Evolutionary conservation across 495 filamentous ascomycete species (phyloP), one percentile per base, ranked within the genome.

Genomic region (Penicillium odoratum): DNA sequence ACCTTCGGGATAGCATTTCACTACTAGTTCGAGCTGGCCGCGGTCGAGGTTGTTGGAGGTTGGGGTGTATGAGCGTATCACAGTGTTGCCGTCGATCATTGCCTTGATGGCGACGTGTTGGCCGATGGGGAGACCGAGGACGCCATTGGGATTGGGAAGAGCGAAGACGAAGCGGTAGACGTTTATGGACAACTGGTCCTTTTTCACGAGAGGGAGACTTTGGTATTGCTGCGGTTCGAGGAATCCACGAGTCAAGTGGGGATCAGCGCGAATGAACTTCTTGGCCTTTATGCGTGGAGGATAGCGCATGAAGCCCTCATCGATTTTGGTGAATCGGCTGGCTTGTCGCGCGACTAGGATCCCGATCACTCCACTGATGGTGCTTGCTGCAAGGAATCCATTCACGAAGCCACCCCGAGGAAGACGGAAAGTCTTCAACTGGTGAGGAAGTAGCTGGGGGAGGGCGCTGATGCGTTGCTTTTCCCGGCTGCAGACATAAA

Each of bases 41-140:
- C 51, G 65, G 59, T 83, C 79, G 11, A 70, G 61, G 65, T 82
- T 81, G 67, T 82, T 82, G 28, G 78, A 81, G 1, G 74, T 72
- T 11, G 80, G 80, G 2, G 79, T 83, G 64, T 83, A 83, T 0
- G 77, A 79, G 30, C 80, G 63, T 4, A 72, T 70, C 8, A 82
- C 72, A 6, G 65, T 43, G 29, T 71, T 62, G 10, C 75, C 79
- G 54, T 81, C 61, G n/a, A 82, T 62, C 7, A 51, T 61, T 4
- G 78, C 74, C 34, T 68, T 69, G 57, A 83, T 80, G n/a, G 76
- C 76, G 26, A 83, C 72, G 58, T 83, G 79, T 58, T 83, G 79
- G 4, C 80, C 79, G 18, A 75, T 80, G 1, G 81, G 82, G 1
- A 83, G 72, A 29, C 82, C 80, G 2, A 84, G 69, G 0, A 79